phyloP scores from a whole-genome alignment of 2,329 filamentous ascomycete genomes.

The Myotisia sp. region DNA sequence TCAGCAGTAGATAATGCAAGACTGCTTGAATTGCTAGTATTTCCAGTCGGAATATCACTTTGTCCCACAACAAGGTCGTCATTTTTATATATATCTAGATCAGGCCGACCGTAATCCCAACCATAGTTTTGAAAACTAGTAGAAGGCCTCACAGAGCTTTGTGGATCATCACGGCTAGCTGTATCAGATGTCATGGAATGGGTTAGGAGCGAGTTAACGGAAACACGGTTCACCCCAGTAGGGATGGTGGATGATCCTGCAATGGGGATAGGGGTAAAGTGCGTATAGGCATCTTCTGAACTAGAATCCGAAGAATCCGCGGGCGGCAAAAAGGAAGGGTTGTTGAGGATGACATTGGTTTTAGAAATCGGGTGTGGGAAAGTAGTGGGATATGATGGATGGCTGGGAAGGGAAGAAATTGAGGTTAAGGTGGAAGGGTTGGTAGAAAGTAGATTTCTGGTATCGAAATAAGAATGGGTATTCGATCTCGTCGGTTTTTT shows the following conservation, averaged over 20 bases:
- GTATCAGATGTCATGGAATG: conserved; percentile 22
- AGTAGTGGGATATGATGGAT: too few species aligned
- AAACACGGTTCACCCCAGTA: conserved; percentile 40
- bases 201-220: conserved; percentile 51
- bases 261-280: background rate
- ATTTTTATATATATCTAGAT: conserved; percentile 55
- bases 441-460: too few species aligned
- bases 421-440: too few species aligned
- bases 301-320: background rate
- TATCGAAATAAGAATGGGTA: too few species aligned
- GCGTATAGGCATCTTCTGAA: conserved; percentile 4
- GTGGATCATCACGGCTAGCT: too few species aligned
- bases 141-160: background rate
- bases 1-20: too few species aligned
- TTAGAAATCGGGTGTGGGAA: too few species aligned
- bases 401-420: too few species aligned
- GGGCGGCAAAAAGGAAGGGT: too few species aligned
- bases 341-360: too few species aligned
- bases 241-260: conserved; percentile 10
- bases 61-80: conserved; percentile 53
- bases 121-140: conserved; percentile 42
- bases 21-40: too few species aligned
- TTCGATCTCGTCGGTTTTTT: too few species aligned
- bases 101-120: conserved; percentile 54
- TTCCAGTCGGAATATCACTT: background rate